Base-by-base conservation (phyloP, 2,329 filamentous ascomycete species). In the Exophiala oligosperma region DNA sequence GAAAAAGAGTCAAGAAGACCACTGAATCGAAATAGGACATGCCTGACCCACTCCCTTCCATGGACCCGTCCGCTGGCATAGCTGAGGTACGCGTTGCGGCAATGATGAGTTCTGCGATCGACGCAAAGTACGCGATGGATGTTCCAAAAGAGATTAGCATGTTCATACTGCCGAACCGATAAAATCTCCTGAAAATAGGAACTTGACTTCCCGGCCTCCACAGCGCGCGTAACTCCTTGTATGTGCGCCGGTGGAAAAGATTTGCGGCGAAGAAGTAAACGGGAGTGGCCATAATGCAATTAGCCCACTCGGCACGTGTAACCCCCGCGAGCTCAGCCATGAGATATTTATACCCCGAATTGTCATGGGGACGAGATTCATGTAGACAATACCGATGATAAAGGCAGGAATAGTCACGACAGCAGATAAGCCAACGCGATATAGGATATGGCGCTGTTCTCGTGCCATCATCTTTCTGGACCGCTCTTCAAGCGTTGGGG, bases 101-200 rank as follows among this genome's bases (percentile, higher is more conserved):
- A 2, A 84, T 83, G 52, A 90, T 86, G 71, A 96, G 81, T 64
- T 94, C 86, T 11, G 85, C 87, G 23, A 96, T 77, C 0, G 91
- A 96, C 0, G 90, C 86, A 60, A 94, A 77, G 71, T 96, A 96
- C 1, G 92, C 92, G 60, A 96, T 90, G 2, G 85, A 88, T 0
- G 92, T 96, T 6, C 92, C 92, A 2, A 95, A 80, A 2, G 89
- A 94, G 73, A 96, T 92, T 57, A 97, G 82, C 78, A 94, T 88
- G 70, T 95, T 95, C 92, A 97, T 97, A 76, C 91, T 96, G 5
- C 92, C 92, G 68, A 97, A 97, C 24, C 89, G 86, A 71, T 92
- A 91, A 68, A 96, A 92, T 21, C 92, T 81, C 65, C 87, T 83
- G n/a, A 89, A 67, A 4, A 95, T 71, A 0, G 90, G 89, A 0